Evolutionary conservation across 2,329 filamentous ascomycete species (phyloP).

Genomic region (Aureobasidium uvarum): DNA sequence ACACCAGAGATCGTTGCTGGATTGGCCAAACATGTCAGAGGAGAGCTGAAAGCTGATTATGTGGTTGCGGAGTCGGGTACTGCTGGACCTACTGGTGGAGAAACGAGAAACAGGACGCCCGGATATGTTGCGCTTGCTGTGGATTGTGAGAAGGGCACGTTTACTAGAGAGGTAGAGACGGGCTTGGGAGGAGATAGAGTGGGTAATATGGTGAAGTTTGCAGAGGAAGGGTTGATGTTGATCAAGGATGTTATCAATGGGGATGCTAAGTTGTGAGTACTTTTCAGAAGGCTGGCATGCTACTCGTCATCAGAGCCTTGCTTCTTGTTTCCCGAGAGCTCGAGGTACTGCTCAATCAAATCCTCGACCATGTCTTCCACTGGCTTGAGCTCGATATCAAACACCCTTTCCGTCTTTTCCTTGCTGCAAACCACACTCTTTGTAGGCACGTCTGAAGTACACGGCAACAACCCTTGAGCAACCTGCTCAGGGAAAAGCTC

Average conservation of each 20-base stretch:
- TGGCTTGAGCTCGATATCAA: conserved; percentile 29
- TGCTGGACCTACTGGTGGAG: conserved; percentile 61
- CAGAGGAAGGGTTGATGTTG: conserved; percentile 56
- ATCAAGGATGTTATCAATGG: conserved; percentile 57
- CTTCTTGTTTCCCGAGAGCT: conserved; percentile 24
- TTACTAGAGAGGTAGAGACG: conserved; percentile 57
- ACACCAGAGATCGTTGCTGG: conserved; percentile 57
- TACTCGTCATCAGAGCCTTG: neutral
- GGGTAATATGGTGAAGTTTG: conserved; percentile 63
- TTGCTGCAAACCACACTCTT: conserved; percentile 25
- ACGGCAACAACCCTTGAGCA: conserved; percentile 21
- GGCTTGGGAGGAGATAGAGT: conserved; percentile 54
- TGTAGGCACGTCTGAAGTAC: conserved; percentile 28
- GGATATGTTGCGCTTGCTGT: conserved; percentile 66
- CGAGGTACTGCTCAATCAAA: conserved; percentile 29
- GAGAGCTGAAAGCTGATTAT: conserved; percentile 57
- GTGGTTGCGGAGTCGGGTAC: conserved; percentile 61
- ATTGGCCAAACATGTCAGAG: conserved; percentile 57
- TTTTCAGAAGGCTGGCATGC: neutral
- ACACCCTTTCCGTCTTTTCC: conserved; percentile 29
- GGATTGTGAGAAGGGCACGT: conserved; percentile 51
- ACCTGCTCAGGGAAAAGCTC: conserved; percentile 30
- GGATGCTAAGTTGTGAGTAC: conserved; percentile 41
- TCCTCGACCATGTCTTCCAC: conserved; percentile 30
- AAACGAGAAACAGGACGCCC: conserved; percentile 57